phyloP scores from a whole-genome alignment of 2,329 filamentous ascomycete species.

The Teratosphaeria destructans region DNA sequence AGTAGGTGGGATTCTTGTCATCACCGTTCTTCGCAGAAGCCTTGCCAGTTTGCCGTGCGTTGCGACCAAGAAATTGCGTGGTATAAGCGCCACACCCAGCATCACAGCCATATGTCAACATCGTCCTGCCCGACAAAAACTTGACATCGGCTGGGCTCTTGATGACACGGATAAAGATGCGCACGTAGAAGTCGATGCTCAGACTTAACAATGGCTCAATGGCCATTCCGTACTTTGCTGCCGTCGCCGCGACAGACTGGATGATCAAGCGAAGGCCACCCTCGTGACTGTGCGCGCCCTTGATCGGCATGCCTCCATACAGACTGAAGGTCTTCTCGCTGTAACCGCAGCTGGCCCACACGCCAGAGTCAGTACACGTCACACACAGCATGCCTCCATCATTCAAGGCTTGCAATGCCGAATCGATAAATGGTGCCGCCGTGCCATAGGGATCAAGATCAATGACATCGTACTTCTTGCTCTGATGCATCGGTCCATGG shows the following conservation, averaged over 20 bases:
- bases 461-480: conserved; percentile 71
- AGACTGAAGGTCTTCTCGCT: conserved; percentile 86
- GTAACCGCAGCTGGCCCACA: conserved; percentile 91
- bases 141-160: conserved; percentile 80
- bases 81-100: conserved; percentile 84
- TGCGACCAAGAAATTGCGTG: conserved; percentile 66
- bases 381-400: conserved; percentile 88
- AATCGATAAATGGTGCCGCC: conserved; percentile 83
- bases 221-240: conserved; percentile 72
- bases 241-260: conserved; percentile 67
- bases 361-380: conserved; percentile 90
- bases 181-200: conserved; percentile 90
- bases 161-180: conserved; percentile 74
- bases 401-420: conserved; percentile 74
- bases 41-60: conserved; percentile 57
- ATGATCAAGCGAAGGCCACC: conserved; percentile 78
- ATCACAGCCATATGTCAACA: conserved; percentile 88
- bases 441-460: conserved; percentile 95
- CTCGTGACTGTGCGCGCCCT: conserved; percentile 79
- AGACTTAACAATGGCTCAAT: conserved; percentile 87
- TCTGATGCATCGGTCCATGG: conserved; percentile 28
- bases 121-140: conserved; percentile 79
- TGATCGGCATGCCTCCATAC: conserved; percentile 84
- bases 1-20: conserved; percentile 44
- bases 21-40: conserved; percentile 42